These are phyloP conservation scores for Brassica hybrid DNA, from an alignment of 441 rosid species.

Conservation along the genomic window DNA sequence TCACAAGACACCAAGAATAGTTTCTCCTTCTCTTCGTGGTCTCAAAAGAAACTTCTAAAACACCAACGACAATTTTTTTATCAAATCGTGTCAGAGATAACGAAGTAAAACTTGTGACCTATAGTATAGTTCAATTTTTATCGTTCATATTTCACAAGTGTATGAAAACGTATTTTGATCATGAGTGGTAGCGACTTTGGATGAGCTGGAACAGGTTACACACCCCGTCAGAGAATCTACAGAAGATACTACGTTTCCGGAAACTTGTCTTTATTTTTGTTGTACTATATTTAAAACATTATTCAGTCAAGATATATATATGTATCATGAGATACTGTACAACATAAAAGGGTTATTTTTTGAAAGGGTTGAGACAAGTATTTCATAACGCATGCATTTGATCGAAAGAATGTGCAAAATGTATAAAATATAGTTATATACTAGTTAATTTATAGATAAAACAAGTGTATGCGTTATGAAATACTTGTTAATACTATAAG, in stretches of 20 bases:
- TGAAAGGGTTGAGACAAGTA: not conserved
- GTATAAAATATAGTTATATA: not conserved
- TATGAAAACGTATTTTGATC: not conserved
- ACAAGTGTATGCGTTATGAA: not conserved
- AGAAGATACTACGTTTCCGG: not conserved
- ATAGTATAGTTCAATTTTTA: not conserved
- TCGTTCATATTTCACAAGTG: not conserved
- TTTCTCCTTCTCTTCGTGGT: not conserved
- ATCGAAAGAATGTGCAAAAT: not conserved
- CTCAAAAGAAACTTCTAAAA: not conserved
- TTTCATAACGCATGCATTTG: slow-evolving; percentile 1
- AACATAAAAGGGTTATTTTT: not conserved
- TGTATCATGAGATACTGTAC: not conserved
- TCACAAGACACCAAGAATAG: not conserved
- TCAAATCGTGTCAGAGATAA: not conserved
- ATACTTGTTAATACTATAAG: too few species aligned
- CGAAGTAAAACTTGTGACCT: not conserved
- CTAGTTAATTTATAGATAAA: not conserved
- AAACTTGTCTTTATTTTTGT: not conserved
- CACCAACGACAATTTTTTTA: not conserved
- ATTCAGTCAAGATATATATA: not conserved
- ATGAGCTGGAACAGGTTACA: slow-evolving; percentile 33
- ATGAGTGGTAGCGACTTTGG: slow-evolving; percentile 26
- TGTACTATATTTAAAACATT: not conserved
- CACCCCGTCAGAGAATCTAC: slow-evolving; percentile 21